A percentile compares a stretch with the other conserved stretches of the same genome.
These are phyloP conservation scores for Trifolium repens DNA, from an alignment of 306 rosid species.

Conservation along the genomic window DNA sequence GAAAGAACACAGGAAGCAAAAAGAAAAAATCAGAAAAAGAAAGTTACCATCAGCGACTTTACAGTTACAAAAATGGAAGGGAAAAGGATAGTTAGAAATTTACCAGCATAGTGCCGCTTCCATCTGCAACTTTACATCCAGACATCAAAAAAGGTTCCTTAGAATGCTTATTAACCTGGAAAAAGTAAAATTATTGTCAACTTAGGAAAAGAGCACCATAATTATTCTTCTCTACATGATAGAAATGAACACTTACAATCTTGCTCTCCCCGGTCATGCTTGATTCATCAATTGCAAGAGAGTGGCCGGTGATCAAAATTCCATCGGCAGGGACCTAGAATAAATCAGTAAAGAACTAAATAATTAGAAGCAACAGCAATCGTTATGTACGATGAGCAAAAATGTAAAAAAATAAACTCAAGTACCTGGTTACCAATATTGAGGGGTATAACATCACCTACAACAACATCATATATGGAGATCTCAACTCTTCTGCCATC, in stretches of 20 bases:
- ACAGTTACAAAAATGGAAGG: not conserved
- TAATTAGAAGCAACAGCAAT: conserved; percentile 12
- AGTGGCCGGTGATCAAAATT: conserved; percentile 75
- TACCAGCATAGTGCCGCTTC: conserved; percentile 97
- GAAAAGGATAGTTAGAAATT: conserved; percentile 16
- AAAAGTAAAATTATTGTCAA: conserved; percentile 30
- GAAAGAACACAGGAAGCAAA: not conserved
- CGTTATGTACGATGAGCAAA: conserved; percentile 19
- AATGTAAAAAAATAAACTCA: conserved; percentile 18
- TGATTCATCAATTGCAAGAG: conserved; percentile 89
- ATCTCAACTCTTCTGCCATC: conserved; percentile 87
- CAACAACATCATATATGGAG: conserved; percentile 89
- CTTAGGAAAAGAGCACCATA: not conserved
- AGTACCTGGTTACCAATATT: conserved; percentile 87
- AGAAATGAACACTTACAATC: conserved; percentile 62
- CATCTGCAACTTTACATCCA: conserved; percentile 98
- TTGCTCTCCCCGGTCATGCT: conserved; percentile 99
- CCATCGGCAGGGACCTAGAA: conserved; percentile 95
- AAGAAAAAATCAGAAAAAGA: conserved; percentile 23
- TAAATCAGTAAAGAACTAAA: conserved; percentile 1
- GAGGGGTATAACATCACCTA: conserved; percentile 91
- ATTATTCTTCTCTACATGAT: not conserved
- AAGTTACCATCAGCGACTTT: too few species aligned
- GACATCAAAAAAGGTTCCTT: conserved; percentile 91
- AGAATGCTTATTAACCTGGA: conserved; percentile 73